A percentile compares a stretch with the other conserved stretches of the same genome.
Evolutionary conservation across 2,329 filamentous ascomycete genomes (phyloP).

Genomic region (Exophiala oligosperma): DNA sequence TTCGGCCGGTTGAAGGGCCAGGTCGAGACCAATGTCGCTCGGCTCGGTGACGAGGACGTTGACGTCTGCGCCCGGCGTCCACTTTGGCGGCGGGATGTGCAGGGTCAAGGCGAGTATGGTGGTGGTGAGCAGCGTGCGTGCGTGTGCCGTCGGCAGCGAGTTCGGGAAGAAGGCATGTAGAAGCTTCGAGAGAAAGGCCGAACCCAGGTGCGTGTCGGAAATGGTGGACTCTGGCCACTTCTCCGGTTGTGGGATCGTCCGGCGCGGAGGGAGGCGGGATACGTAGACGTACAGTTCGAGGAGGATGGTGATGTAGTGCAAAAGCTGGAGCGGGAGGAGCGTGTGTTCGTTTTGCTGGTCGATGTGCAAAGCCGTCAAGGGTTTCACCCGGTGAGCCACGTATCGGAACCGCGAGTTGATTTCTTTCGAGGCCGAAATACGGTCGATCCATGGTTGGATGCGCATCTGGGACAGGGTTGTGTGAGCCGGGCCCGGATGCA

Average conservation of each 20-base stretch:
- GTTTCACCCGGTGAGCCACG: constrained; percentile 44
- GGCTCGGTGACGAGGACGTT: constrained; percentile 41
- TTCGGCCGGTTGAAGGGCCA: constrained; percentile 39
- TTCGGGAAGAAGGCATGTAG: constrained; percentile 44
- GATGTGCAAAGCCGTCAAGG: constrained; percentile 41
- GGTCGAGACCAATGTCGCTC: constrained; percentile 46
- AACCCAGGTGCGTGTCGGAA: constrained; percentile 15
- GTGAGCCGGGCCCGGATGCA: constrained; percentile 40
- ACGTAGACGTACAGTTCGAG: constrained; percentile 45
- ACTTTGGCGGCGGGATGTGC: constrained; percentile 45
- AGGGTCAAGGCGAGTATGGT: constrained; percentile 48
- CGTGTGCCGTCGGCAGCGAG: constrained; percentile 38
- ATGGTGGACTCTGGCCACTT: constrained; percentile 25
- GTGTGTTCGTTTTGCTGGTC: constrained; percentile 28
- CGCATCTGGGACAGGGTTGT: constrained; percentile 44
- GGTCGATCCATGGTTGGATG: constrained; percentile 45
- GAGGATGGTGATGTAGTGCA: constrained; percentile 47
- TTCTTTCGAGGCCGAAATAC: constrained; percentile 38
- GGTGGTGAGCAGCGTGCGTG: constrained; percentile 45
- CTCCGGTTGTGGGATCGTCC: constrained; percentile 28
- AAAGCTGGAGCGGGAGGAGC: constrained; percentile 37
- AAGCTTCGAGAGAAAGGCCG: constrained; percentile 40
- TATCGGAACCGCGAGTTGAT: constrained; percentile 42
- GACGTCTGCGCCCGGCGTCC: constrained; percentile 39
- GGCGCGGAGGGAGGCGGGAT: constrained; percentile 35